These are phyloP conservation scores for Aspergillus diversus DNA, from an alignment of 495 filamentous ascomycete genomes.

Conservation along the genomic window DNA sequence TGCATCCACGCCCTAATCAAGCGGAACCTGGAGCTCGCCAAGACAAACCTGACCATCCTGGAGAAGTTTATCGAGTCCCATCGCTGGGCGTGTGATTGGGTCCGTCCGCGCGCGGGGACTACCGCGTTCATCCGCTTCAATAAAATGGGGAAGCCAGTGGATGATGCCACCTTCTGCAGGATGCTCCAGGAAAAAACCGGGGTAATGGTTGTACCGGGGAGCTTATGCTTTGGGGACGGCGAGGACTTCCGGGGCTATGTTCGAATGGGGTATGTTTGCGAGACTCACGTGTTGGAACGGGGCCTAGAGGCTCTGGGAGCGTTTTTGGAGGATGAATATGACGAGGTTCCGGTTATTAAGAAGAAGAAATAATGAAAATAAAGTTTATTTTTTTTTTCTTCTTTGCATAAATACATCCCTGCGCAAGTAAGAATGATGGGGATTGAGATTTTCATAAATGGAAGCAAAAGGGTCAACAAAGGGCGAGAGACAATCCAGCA, in stretches of 20 bases:
- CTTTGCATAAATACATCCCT: background rate
- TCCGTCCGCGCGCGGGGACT: constrained; percentile 79
- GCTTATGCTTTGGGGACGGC: constrained; percentile 71
- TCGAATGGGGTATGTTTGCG: constrained; percentile 76
- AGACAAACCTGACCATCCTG: constrained; percentile 68
- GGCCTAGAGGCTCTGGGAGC: constrained; percentile 62
- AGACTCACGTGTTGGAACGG: constrained; percentile 69
- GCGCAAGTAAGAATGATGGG: too few species aligned
- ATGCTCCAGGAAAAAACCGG: constrained; percentile 69
- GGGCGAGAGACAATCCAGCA: too few species aligned
- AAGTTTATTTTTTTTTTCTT: background rate
- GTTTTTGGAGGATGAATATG: constrained; percentile 66
- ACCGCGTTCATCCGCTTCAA: constrained; percentile 78
- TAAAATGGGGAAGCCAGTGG: constrained; percentile 64
- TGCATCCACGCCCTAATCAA: constrained; percentile 69
- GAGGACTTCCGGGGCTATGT: constrained; percentile 78
- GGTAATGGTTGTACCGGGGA: constrained; percentile 80
- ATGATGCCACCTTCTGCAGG: constrained; percentile 74
- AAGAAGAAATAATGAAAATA: constrained; percentile 19
- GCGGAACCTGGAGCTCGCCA: constrained; percentile 73
- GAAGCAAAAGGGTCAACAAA: too few species aligned
- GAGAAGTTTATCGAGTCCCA: constrained; percentile 69
- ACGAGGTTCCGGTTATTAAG: constrained; percentile 52
- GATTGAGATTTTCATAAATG: too few species aligned
- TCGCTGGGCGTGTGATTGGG: constrained; percentile 67